phyloP scores from a whole-genome alignment of 495 filamentous ascomycete genomes.

The Daldinia grandis region DNA sequence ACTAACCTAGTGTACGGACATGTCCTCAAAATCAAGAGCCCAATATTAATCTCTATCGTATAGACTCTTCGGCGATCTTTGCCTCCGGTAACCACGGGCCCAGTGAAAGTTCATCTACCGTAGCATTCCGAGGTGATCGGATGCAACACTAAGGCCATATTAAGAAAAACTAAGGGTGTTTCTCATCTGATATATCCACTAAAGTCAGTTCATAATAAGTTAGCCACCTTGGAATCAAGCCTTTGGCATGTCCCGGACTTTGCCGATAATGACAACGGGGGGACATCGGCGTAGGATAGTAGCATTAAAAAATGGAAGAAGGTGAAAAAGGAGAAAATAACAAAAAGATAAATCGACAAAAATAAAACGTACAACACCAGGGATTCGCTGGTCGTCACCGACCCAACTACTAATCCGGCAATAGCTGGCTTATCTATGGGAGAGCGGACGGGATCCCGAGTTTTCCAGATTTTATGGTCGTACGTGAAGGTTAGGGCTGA shows the following conservation, averaged over 20 bases:
- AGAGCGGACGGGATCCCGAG: conserved; percentile 62
- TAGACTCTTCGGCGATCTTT: neutral
- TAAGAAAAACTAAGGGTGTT: neutral
- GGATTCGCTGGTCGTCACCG: conserved; percentile 59
- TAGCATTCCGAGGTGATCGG: neutral
- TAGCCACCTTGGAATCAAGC: too few relatives aligned
- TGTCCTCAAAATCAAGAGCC: neutral
- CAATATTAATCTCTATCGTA: neutral
- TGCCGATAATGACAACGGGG: too few relatives aligned
- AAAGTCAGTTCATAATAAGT: neutral
- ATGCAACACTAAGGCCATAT: neutral
- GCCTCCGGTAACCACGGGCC: neutral
- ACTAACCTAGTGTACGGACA: neutral
- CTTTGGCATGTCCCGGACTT: too few relatives aligned
- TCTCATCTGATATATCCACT: neutral
- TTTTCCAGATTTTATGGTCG: conserved; percentile 57
- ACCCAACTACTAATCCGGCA: conserved; percentile 58
- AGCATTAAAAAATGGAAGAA: too few relatives aligned
- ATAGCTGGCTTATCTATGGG: conserved; percentile 53
- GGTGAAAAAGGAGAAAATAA: too few relatives aligned
- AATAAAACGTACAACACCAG: conserved; percentile 50
- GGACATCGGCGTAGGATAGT: too few relatives aligned
- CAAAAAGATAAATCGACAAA: neutral
- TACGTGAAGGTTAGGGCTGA: conserved; percentile 56
- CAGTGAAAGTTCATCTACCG: neutral